phyloP scores from a whole-genome alignment of 208 protist genomes.

The Trypanosoma brucei region DNA sequence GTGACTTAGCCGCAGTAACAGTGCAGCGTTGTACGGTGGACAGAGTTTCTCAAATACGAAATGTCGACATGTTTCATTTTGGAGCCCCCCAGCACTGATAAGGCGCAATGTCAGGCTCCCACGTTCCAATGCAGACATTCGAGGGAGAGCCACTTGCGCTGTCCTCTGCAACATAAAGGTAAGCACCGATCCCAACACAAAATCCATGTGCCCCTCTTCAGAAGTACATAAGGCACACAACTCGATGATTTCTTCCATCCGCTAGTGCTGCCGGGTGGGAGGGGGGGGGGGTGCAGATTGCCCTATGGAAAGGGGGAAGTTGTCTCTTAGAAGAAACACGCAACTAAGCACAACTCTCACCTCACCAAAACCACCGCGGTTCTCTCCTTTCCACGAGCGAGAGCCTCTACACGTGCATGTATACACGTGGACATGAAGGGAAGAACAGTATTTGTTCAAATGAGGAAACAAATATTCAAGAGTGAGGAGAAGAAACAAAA shows the following conservation, averaged over 20 bases:
- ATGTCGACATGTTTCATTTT: constrained; percentile 6
- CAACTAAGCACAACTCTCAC: no score
- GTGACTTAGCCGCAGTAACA: constrained; percentile 5
- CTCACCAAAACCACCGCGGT: no score
- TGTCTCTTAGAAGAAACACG: no score
- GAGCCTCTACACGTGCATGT: no score
- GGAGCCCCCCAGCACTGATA: constrained; percentile 17
- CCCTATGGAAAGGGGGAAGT: no score
- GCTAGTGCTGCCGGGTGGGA: neutral
- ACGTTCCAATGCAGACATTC: constrained; percentile 16
- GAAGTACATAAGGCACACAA: constrained; percentile 11
- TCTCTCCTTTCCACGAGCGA: no score
- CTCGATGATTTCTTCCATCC: constrained; percentile 17
- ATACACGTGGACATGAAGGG: no score
- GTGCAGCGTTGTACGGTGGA: constrained; percentile 11
- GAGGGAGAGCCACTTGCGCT: constrained; percentile 3
- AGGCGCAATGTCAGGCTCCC: constrained; percentile 15
- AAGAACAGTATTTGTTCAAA: neutral
- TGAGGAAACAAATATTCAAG: neutral
- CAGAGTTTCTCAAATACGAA: constrained; percentile 17
- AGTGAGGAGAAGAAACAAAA: constrained; percentile 5
- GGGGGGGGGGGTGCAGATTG: neutral
- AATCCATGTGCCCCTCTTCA: neutral
- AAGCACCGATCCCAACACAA: constrained; percentile 2
- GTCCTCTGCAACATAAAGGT: constrained; percentile 16